Evolutionary conservation across 139 green algal species (phyloP), one percentile per base, ranked within the genome.

Genomic region (Pedinophyceae sp.): DNA sequence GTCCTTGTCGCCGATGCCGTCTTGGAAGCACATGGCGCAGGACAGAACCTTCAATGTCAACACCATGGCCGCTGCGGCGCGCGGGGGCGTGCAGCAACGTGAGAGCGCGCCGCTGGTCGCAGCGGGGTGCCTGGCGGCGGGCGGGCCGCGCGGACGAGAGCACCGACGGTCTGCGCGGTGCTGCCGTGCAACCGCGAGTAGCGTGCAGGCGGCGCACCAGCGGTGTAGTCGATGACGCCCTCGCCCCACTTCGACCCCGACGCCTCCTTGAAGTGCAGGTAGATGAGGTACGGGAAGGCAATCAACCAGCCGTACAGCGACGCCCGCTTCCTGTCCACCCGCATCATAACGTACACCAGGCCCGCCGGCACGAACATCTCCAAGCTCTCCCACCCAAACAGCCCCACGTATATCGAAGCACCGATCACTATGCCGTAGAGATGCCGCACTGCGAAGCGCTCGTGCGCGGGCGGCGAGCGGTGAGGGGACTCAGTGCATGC

Each of bases 241-340:
- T 48, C 40, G 18, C 40, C 19, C 40, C 40, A 48, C 40, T 48
- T 48, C 19, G 18, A 18, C 40, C 18, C 40, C 18, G 18, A 18
- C 40, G 19, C 18, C 18, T 48, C 19, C 40, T 48, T 18, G 18
- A 48, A 18, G 19, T 48, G 40, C 40, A 18, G 18, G 18, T 18
- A 48, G 40, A 48, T 48, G 40, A 48, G 40, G 40, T 20, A 48
- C 18, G 40, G 19, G 40, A 48, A 48, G 18, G 40, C 40, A 48
- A 48, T 20, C 18, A 48, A 20, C 40, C 40, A 48, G 40, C 18
- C 19, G 40, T 20, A 19, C 40, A 48, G 40, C 19, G 18, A 18
- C 18, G 18, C 18, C 40, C 19, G 18, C 18, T 19, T 18, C 19
- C 40, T 48, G 18, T 19, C 18, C 40, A 48, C 40, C 18, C 18